Percentiles rank a stretch among this genome's conserved stretches.
These are phyloP conservation scores for Tephrocybe sp. DNA, from an alignment of 768 basidiomycete species.

Conservation along the genomic window DNA sequence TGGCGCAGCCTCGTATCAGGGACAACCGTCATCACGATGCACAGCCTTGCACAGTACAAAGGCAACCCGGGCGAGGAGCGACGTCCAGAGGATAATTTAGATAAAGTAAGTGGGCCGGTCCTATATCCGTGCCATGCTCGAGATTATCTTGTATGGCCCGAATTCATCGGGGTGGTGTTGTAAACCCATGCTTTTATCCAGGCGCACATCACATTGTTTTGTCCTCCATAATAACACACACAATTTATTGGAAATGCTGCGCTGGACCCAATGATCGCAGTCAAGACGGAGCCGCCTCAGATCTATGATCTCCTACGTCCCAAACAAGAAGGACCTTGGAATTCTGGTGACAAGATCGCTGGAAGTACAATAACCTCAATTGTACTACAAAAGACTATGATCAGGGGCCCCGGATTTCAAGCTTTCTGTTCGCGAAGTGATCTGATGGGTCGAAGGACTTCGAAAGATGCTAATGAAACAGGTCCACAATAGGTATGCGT, in stretches of 20 bases:
- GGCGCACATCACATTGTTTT: not conserved
- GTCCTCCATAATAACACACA: too few relatives aligned
- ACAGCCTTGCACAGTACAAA: constrained; percentile 1
- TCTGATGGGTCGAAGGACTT: not conserved
- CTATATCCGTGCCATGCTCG: not conserved
- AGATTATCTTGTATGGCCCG: not conserved
- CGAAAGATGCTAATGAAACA: not conserved
- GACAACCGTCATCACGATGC: not conserved
- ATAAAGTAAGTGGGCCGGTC: not conserved
- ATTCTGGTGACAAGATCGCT: constrained; percentile 13
- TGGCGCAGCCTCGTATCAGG: constrained; percentile 12
- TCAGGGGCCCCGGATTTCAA: not conserved
- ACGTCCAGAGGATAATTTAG: not conserved
- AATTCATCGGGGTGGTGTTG: not conserved
- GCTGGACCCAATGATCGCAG: not conserved
- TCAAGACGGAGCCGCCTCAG: constrained; percentile 4
- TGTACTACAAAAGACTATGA: too few relatives aligned
- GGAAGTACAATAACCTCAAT: constrained; percentile 1
- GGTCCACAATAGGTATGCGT: too few relatives aligned
- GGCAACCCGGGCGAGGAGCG: not conserved
- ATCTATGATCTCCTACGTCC: constrained; percentile 2
- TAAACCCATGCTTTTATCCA: not conserved
- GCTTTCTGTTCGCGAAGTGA: not conserved
- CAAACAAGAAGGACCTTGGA: constrained; percentile 8
- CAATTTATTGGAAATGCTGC: not conserved